phyloP scores from a whole-genome alignment of 2,329 filamentous ascomycete species.

The Colletotrichum tropicicola region DNA sequence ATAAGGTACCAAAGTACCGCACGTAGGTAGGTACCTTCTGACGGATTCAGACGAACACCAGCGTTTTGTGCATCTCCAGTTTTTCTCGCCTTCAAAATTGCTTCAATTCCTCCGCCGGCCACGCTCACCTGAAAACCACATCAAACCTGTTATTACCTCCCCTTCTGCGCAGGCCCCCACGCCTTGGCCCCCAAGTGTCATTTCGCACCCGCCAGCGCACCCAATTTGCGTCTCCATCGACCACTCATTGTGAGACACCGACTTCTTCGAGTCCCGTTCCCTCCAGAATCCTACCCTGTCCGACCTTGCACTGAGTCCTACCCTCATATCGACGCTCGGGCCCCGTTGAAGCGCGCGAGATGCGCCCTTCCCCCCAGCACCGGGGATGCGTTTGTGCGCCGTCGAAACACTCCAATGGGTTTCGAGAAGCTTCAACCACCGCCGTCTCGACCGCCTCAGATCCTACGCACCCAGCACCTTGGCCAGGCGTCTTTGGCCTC shows the following conservation, averaged over 20 bases:
- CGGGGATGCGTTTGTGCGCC: background rate
- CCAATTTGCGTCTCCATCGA: background rate
- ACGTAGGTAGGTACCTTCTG: too few species aligned
- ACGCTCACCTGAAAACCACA: constrained; percentile 11
- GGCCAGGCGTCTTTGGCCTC: background rate
- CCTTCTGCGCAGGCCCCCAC: background rate
- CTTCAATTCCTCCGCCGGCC: background rate
- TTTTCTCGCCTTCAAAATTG: constrained; percentile 8
- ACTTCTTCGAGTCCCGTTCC: constrained; percentile 6
- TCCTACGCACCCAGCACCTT: background rate
- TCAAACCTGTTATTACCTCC: constrained; percentile 12
- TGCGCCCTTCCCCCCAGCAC: background rate
- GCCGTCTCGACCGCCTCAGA: background rate
- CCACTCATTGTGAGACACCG: constrained; percentile 16
- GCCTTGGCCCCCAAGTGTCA: constrained; percentile 21
- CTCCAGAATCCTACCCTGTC: constrained; percentile 4
- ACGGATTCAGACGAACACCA: constrained; percentile 3
- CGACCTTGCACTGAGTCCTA: background rate
- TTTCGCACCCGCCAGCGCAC: constrained; percentile 5
- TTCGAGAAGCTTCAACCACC: background rate
- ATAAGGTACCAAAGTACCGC: too few species aligned
- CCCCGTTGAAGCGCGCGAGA: background rate
- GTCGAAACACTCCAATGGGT: background rate
- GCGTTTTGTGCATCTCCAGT: constrained; percentile 5
- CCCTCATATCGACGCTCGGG: constrained; percentile 4